A percentile compares a stretch with the other conserved stretches of the same genome.
Evolutionary conservation across 305 asterid genomes (phyloP).

Genomic region (Withania somnifera): DNA sequence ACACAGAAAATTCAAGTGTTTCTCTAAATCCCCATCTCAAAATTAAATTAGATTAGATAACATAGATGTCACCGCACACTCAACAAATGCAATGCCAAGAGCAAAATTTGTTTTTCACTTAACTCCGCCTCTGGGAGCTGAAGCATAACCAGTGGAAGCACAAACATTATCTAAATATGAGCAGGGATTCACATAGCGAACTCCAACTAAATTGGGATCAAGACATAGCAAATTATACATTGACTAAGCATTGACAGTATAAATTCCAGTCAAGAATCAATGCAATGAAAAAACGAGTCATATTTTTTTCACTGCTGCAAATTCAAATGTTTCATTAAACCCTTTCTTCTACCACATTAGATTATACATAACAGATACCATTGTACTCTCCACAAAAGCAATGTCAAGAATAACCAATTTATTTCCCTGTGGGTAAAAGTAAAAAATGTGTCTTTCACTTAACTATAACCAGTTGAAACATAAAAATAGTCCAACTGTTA

Average conservation of each 20-base stretch:
- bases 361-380: neutral
- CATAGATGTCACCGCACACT: neutral
- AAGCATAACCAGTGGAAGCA: neutral
- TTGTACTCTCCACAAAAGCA: neutral
- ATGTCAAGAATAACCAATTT: neutral
- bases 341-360: neutral
- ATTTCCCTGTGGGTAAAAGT: neutral
- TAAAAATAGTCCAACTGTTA: neutral
- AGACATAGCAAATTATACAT: neutral
- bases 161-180: neutral
- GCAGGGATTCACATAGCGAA: neutral
- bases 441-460: neutral
- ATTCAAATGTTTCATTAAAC: neutral
- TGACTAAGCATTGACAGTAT: neutral
- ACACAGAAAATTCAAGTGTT: too few relatives aligned
- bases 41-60: neutral
- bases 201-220: neutral
- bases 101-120: neutral
- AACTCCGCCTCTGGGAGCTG: neutral
- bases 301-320: neutral
- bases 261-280: neutral
- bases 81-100: neutral
- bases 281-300: neutral
- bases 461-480: neutral
- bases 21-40: neutral